Base-by-base conservation (phyloP, 2,329 filamentous ascomycete genomes). In the Sordariomycetes sp. region DNA sequence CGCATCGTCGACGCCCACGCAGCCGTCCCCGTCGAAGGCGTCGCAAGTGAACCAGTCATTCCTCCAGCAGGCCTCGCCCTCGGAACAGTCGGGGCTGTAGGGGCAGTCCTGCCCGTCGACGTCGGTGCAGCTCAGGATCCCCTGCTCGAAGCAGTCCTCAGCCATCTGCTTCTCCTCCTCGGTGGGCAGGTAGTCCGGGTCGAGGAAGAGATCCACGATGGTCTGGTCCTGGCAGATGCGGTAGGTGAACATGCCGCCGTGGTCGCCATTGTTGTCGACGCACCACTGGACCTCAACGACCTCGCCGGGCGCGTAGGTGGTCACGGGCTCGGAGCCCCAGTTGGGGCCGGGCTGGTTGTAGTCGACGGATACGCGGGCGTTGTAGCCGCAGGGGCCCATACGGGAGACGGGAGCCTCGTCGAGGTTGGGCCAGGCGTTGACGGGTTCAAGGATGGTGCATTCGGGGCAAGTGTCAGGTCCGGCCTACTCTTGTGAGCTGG, bases 31-130 rank as follows among this genome's bases (percentile, higher is more conserved):
- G 39, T 48, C 46, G 40, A 65, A 68, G 2, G 51, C 55, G 32
- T 68, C 60, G 53, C 69, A 73, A 0, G 68, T 72, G 41, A 71
- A 72, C 69, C 69, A 72, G 46, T 71, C 64, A 35, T 72, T 69
- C 4, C 64, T 53, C 36, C 54, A 63, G 45, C 68, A 72, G 0
- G 59, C 42, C 42, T 23, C 33, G 1, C 48, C 66, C 12, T 48
- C 35, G 1, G 47, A 40, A 42, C 68, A 72, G 42, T 73, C 68
- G 0, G 65, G 55, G 41, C 49, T 70, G 42, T 62, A 71, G 2
- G 46, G 59, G 43, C 69, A 73, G 5, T 46, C 41, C 48, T 72
- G 67, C 0, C 69, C 69, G 8, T 54, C 38, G 4, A 72, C 67
- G 34, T 70, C 66, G 0, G 60, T 68, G 49, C 68, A 73, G 0